Conservation (phyloP, 2,329 filamentous ascomycete species). For the Epichloe amarillans region DNA sequence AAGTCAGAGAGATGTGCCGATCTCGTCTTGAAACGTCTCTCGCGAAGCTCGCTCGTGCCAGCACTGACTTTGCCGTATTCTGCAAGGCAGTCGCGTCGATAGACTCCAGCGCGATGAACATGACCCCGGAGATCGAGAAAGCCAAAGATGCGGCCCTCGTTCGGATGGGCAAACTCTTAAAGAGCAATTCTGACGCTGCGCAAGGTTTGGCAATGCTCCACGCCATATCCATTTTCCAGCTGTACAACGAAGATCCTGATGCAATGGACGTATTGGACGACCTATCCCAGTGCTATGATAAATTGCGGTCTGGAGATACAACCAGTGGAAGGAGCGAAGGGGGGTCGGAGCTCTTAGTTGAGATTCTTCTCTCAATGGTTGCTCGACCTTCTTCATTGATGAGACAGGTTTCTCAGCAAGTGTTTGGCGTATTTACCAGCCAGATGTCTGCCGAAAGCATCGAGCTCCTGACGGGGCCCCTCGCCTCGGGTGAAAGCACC, state of each 20-base stretch:
- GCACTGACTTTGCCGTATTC: constrained; percentile 38
- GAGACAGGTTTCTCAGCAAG: constrained; percentile 74
- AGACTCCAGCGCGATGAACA: constrained; percentile 35
- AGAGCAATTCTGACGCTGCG: constrained; percentile 25
- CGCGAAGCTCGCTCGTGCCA: constrained; percentile 40
- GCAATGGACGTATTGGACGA: constrained; percentile 73
- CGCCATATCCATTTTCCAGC: constrained; percentile 70
- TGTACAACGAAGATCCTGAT: constrained; percentile 83
- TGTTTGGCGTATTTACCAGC: constrained; percentile 70
- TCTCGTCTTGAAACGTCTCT: constrained; percentile 44
- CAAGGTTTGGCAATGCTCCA: constrained; percentile 70
- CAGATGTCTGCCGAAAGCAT: constrained; percentile 63
- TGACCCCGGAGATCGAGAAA: constrained; percentile 41
- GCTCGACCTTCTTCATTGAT: constrained; percentile 75
- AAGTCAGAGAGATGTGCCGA: constrained; percentile 39
- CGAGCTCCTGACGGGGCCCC: constrained; percentile 49
- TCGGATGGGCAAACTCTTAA: constrained; percentile 39
- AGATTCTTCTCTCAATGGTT: constrained; percentile 81
- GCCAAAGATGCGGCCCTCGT: constrained; percentile 39
- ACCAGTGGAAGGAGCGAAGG: constrained; percentile 40
- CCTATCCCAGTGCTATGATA: constrained; percentile 61
- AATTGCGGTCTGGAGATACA: constrained; percentile 36
- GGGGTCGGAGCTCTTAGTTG: constrained; percentile 62
- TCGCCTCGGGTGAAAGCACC: constrained; percentile 66
- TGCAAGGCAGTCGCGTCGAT: constrained; percentile 42